Evolutionary conservation across 495 filamentous ascomycete species (phyloP).

Genomic region (Lophiotrema nucula): DNA sequence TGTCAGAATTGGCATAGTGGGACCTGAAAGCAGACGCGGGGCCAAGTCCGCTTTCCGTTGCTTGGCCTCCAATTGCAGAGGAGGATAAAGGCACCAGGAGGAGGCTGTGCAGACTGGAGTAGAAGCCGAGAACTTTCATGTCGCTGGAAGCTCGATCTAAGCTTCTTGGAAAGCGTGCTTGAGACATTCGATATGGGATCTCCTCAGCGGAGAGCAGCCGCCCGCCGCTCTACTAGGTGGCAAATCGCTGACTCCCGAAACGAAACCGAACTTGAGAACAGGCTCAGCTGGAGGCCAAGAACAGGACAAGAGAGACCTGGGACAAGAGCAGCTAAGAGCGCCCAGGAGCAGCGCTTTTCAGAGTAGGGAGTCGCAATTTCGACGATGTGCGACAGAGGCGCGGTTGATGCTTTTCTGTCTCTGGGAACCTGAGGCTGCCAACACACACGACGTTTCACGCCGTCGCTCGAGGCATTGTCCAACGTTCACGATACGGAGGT

Average conservation of each 20-base stretch:
- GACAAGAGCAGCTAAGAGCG: background rate
- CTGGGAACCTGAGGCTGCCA: slow-evolving; percentile 4
- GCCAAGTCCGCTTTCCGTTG: slow-evolving; percentile 17
- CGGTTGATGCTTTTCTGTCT: no score
- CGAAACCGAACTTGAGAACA: background rate
- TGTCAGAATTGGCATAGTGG: background rate
- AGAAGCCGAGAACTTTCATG: no score
- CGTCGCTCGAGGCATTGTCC: no score
- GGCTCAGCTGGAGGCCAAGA: background rate
- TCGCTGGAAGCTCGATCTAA: no score
- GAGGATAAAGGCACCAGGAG: no score
- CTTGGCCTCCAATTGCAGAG: no score
- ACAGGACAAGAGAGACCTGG: background rate
- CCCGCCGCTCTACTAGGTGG: background rate
- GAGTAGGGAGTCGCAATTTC: background rate
- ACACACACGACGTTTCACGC: slow-evolving; percentile 4
- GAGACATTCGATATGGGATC: background rate
- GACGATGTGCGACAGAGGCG: no score
- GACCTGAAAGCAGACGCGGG: background rate
- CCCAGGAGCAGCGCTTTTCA: background rate
- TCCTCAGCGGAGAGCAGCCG: background rate
- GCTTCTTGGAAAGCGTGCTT: background rate
- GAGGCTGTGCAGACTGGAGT: no score
- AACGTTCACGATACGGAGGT: no score
- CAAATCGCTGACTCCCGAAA: background rate